A percentile compares a stretch with the other conserved stretches of the same genome.
Evolutionary conservation across 2,329 filamentous ascomycete genomes (phyloP).

Genomic region (Curvularia sp.): DNA sequence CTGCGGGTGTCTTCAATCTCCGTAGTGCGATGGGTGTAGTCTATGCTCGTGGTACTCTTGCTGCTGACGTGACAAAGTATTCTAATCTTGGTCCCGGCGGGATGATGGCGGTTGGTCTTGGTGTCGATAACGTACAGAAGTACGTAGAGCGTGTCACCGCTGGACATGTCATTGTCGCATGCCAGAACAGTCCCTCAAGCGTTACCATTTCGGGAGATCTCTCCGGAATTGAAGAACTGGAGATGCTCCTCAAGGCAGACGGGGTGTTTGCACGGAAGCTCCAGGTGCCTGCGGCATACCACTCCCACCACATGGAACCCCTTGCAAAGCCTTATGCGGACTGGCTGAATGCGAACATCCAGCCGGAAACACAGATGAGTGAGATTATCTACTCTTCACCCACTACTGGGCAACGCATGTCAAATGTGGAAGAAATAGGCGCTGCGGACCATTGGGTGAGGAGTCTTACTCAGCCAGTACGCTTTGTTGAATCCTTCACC

Average conservation of each 20-base stretch:
- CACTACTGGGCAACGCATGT: not conserved
- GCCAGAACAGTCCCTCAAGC: constrained; percentile 49
- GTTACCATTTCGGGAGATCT: constrained; percentile 56
- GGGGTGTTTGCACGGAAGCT: constrained; percentile 51
- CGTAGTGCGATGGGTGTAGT: constrained; percentile 11
- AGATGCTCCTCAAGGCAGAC: constrained; percentile 43
- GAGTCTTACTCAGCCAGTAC: not conserved
- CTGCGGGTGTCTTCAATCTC: constrained; percentile 19
- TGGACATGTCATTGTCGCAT: constrained; percentile 21
- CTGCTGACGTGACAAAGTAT: not conserved
- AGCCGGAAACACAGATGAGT: constrained; percentile 14
- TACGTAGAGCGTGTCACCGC: not conserved
- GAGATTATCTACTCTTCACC: constrained; percentile 1
- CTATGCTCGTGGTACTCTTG: constrained; percentile 5
- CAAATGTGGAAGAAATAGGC: not conserved
- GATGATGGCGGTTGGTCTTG: constrained; percentile 11
- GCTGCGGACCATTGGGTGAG: not conserved
- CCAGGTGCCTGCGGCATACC: constrained; percentile 55
- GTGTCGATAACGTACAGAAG: constrained; percentile 9
- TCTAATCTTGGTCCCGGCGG: not conserved
- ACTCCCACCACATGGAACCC: constrained; percentile 54
- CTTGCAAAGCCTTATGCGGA: constrained; percentile 19
- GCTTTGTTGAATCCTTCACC: constrained; percentile 1
- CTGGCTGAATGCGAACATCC: constrained; percentile 7
- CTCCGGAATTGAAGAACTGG: constrained; percentile 46